A percentile compares a stretch with the other conserved stretches of the same genome.
Evolutionary conservation across 164 flowering plant genomes (phyloP).

Genomic region (Euptelea pleiosperma): DNA sequence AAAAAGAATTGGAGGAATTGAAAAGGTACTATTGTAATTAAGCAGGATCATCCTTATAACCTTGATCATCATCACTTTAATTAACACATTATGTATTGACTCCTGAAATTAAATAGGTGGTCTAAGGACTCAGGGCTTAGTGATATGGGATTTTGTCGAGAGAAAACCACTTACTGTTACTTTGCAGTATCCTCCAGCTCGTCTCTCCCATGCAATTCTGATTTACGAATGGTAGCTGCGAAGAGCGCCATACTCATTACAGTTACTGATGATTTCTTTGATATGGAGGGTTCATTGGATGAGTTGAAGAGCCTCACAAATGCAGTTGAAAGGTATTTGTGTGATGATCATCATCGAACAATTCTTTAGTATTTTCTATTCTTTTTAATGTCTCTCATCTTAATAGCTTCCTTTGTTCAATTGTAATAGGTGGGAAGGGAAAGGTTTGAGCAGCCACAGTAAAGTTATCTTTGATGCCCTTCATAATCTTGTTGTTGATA

Average conservation of each 20-base stretch:
- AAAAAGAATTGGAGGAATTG: slow-evolving; percentile 32
- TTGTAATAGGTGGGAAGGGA: slow-evolving; percentile 35
- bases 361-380: no score
- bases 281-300: slow-evolving; percentile 25
- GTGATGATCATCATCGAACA: no score
- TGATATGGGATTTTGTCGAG: slow-evolving; percentile 34
- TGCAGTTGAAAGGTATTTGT: slow-evolving; percentile 27
- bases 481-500: slow-evolving; percentile 28
- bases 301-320: slow-evolving; percentile 24
- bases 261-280: slow-evolving; percentile 35
- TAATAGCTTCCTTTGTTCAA: no score
- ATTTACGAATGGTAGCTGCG: slow-evolving; percentile 11
- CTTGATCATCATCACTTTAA: no score
- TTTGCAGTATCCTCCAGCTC: slow-evolving; percentile 27
- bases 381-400: no score
- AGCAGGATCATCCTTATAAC: no score
- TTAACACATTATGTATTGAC: no score
- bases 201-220: slow-evolving; percentile 18
- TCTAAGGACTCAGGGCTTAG: slow-evolving; percentile 21
- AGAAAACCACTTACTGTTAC: slow-evolving; percentile 37
- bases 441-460: slow-evolving; percentile 27
- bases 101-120: no score
- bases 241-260: slow-evolving; percentile 25
- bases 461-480: slow-evolving; percentile 36
- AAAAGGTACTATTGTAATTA: no score